A percentile compares a stretch with the other conserved stretches of the same genome.
Evolutionary conservation across 768 basidiomycete species (phyloP).

Genomic region (Xerocomellus dryophilus): DNA sequence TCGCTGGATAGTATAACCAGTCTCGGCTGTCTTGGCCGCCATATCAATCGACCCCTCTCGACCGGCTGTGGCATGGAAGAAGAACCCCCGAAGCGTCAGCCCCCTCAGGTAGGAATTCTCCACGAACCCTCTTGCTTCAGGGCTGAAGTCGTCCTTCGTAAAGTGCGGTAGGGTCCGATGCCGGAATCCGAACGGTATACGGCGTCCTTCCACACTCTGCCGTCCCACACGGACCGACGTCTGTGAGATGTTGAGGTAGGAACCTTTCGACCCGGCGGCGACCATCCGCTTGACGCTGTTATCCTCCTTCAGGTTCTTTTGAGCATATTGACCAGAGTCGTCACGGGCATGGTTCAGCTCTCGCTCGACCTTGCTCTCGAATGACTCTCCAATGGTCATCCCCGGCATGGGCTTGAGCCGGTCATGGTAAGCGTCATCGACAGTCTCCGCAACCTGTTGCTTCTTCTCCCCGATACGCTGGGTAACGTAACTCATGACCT

Average conservation of each 20-base stretch:
- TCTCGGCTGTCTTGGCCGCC: too few species aligned
- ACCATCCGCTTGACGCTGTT: conserved; percentile 99
- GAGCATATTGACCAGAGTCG: conserved; percentile 92
- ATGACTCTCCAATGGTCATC: conserved; percentile 99
- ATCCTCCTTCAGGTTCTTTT: conserved; percentile 89
- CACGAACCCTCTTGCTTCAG: conserved; percentile 95
- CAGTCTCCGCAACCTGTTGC: conserved; percentile 67
- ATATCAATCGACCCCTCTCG: too few species aligned
- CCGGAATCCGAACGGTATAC: conserved; percentile 96
- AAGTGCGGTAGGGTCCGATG: conserved; percentile 97
- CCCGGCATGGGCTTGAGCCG: conserved; percentile 88
- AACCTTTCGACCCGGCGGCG: conserved; percentile 97
- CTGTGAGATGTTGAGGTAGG: conserved; percentile 99
- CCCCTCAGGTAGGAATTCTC: too few species aligned
- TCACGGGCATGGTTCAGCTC: conserved; percentile 97
- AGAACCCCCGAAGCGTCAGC: too few species aligned
- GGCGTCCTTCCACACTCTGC: conserved; percentile 97
- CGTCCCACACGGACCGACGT: conserved; percentile 99
- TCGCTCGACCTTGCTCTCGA: conserved; percentile 89
- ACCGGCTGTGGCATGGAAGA: too few species aligned
- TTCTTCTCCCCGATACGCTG: conserved; percentile 81
- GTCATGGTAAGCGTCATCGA: conserved; percentile 84
- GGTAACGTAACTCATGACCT: conserved; percentile 85
- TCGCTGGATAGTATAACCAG: too few species aligned
- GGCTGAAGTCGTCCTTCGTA: conserved; percentile 97